A percentile compares a stretch with the other conserved stretches of the same genome.
Conservation (phyloP, 176 grass and related monocot genomes). For the Rhynchospora pubera region DNA sequence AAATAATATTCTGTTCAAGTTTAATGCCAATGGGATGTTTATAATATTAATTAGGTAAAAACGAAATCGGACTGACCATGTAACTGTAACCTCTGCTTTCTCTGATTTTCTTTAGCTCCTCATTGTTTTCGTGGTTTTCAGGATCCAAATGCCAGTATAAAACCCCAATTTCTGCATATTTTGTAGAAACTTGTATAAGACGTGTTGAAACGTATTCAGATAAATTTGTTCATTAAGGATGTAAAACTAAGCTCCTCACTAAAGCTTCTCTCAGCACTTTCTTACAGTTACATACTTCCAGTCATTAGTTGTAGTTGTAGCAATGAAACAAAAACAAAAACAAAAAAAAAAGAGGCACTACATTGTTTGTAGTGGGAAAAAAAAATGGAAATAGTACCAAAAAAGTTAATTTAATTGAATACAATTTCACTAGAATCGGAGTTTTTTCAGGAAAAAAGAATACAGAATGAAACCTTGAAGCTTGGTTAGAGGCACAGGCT, state of each 20-base stretch:
- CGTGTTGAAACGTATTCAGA: background rate
- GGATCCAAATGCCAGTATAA: slow-evolving; percentile 78
- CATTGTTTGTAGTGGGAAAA: background rate
- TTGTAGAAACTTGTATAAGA: background rate
- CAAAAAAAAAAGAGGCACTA: background rate
- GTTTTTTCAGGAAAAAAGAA: no score
- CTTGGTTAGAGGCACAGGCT: slow-evolving; percentile 48
- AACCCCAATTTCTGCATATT: slow-evolving; percentile 70
- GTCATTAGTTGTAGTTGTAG: background rate
- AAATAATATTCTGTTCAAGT: slow-evolving; percentile 4
- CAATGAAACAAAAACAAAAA: background rate
- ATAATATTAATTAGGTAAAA: background rate
- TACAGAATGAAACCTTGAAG: slow-evolving; percentile 42
- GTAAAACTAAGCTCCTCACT: background rate
- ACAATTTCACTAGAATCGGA: no score
- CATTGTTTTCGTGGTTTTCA: slow-evolving; percentile 55
- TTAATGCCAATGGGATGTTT: background rate
- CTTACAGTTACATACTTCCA: background rate
- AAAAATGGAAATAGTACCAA: background rate
- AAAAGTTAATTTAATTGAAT: background rate
- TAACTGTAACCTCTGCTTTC: slow-evolving; percentile 80
- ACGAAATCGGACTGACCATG: slow-evolving; percentile 35
- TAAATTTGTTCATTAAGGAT: slow-evolving; percentile 6
- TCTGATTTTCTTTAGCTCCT: slow-evolving; percentile 64
- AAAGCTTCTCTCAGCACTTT: background rate